Conservation (phyloP, 179 eudicot genomes). For the Beta macrorhiza region DNA sequence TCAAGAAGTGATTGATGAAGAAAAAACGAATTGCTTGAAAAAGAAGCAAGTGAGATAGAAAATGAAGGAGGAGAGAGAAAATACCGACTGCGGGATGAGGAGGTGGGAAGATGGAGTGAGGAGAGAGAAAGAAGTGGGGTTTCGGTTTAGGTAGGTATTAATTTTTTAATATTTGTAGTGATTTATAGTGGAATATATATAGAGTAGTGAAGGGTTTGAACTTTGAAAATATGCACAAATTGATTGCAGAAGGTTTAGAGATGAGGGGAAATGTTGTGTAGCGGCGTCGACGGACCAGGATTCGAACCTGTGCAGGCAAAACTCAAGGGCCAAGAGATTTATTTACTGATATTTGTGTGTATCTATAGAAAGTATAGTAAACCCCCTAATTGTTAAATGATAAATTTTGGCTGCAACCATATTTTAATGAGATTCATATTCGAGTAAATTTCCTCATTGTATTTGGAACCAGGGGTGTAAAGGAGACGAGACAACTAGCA, state of each 20-base stretch:
- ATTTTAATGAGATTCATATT: neutral
- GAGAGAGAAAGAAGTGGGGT: neutral
- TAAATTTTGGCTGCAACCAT: slow-evolving; percentile 15
- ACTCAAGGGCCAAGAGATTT: neutral
- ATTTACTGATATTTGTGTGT: slow-evolving; percentile 17
- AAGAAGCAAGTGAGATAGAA: neutral
- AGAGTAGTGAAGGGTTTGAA: neutral
- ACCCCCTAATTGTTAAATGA: slow-evolving; percentile 6
- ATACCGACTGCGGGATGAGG: slow-evolving; percentile 16
- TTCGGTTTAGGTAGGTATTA: neutral
- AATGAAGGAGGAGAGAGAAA: slow-evolving; percentile 6
- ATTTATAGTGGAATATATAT: neutral
- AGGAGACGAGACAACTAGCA: too few species aligned
- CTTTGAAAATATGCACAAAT: neutral
- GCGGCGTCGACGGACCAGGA: slow-evolving; percentile 22
- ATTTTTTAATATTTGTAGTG: neutral
- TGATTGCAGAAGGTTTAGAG: too few species aligned
- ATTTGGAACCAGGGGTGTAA: too few species aligned
- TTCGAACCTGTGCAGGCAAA: slow-evolving; percentile 12
- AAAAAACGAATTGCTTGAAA: neutral
- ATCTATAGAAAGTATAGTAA: slow-evolving; percentile 14
- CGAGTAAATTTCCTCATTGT: neutral
- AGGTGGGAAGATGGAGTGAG: neutral
- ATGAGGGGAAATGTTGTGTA: neutral
- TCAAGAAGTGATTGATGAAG: neutral